A percentile compares a stretch with the other conserved stretches of the same genome.
These are phyloP conservation scores for Colletotrichum sojae DNA, from an alignment of 2,329 filamentous ascomycete species.

Conservation along the genomic window DNA sequence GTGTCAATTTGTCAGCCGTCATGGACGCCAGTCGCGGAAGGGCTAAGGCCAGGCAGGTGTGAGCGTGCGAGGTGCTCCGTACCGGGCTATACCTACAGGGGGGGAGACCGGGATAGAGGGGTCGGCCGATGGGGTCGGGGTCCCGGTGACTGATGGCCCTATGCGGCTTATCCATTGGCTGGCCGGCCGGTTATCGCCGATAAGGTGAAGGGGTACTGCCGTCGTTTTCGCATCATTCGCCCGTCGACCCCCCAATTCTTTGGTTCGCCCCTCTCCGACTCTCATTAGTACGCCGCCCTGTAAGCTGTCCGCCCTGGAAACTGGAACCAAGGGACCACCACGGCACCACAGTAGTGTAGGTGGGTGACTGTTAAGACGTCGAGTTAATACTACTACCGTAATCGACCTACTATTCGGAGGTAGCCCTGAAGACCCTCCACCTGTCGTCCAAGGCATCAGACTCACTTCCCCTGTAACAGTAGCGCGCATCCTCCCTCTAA, in stretches of 20 bases:
- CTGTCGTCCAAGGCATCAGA: constrained; percentile 21
- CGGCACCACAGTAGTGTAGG: no score
- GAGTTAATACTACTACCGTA: no score
- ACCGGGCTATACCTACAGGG: not conserved
- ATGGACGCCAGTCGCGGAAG: constrained; percentile 13
- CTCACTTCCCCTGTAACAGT: constrained; percentile 22
- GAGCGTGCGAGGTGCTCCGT: not conserved
- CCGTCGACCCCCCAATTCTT: constrained; percentile 19
- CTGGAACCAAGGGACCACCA: no score
- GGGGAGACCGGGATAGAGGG: constrained; percentile 29
- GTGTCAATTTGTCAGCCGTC: constrained; percentile 42
- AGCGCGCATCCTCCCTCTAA: constrained; percentile 7
- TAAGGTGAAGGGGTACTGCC: constrained; percentile 10
- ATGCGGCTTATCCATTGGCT: constrained; percentile 35
- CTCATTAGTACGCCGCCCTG: not conserved
- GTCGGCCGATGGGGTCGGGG: constrained; percentile 28
- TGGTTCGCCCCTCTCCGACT: not conserved
- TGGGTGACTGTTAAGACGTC: no score
- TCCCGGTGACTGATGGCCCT: constrained; percentile 4
- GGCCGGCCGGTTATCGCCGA: constrained; percentile 1
- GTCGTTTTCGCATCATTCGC: constrained; percentile 34
- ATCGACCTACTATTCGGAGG: no score
- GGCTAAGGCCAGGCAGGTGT: not conserved
- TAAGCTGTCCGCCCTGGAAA: no score
- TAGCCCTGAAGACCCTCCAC: not conserved